Conservation (phyloP, 2,329 filamentous ascomycete species). For the Fusarium falciforme region DNA sequence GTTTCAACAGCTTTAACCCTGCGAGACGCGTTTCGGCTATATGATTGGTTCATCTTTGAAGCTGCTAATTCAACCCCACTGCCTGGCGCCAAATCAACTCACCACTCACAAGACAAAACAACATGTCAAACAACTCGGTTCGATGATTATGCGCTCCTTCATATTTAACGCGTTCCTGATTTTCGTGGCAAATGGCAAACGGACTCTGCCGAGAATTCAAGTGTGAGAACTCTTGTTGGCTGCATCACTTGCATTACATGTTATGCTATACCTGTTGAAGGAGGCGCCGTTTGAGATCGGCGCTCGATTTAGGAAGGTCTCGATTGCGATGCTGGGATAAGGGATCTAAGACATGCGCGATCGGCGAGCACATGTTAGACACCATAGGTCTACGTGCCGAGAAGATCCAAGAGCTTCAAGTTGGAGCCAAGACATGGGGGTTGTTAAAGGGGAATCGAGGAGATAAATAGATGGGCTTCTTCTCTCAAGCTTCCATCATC, state of each 20-base stretch:
- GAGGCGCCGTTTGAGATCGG: constrained; percentile 18
- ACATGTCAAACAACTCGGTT: constrained; percentile 1
- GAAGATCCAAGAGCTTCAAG: constrained; percentile 10
- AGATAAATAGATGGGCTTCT: constrained; percentile 32
- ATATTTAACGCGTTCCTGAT: neutral
- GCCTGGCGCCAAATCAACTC: constrained; percentile 25
- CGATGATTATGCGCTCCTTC: constrained; percentile 33
- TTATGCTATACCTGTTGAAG: constrained; percentile 32
- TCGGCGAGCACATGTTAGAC: constrained; percentile 30
- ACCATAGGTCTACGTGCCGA: constrained; percentile 24
- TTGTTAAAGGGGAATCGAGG: constrained; percentile 1
- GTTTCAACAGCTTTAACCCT: constrained; percentile 15
- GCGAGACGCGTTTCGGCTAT: neutral
- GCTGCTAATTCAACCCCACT: constrained; percentile 32
- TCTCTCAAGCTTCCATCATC: neutral
- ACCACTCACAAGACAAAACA: constrained; percentile 25
- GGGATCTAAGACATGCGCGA: constrained; percentile 25
- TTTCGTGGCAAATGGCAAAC: constrained; percentile 11
- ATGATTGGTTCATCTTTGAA: constrained; percentile 20
- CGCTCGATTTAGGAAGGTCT: constrained; percentile 36
- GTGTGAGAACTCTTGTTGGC: constrained; percentile 22
- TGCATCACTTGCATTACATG: constrained; percentile 6
- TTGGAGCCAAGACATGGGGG: neutral
- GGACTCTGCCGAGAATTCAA: neutral
- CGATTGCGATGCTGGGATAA: constrained; percentile 13